phyloP scores from a whole-genome alignment of 768 basidiomycete species.

The Suillus lakei region DNA sequence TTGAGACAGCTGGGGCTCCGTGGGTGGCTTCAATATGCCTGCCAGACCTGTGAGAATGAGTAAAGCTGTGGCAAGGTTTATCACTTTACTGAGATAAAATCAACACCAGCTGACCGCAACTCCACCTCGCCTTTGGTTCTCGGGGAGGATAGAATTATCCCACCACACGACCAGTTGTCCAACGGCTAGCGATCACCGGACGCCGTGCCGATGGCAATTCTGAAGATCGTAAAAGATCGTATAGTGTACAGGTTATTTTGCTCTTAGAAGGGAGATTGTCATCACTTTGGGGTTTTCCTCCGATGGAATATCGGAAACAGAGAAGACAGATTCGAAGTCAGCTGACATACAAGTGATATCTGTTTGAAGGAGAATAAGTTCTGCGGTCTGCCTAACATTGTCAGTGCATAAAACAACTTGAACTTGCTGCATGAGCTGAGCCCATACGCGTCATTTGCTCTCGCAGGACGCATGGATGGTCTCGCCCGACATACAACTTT shows the following conservation, averaged over 20 bases:
- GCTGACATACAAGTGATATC: not conserved
- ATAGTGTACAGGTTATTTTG: too few relatives aligned
- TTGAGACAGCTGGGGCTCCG: not conserved
- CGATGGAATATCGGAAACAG: not conserved
- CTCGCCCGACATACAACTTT: not conserved
- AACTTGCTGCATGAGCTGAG: not conserved
- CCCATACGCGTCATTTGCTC: not conserved
- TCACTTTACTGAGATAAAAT: not conserved
- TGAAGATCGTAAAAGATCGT: too few relatives aligned
- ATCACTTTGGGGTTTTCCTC: too few relatives aligned
- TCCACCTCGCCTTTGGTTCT: not conserved
- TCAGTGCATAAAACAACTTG: too few relatives aligned
- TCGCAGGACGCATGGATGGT: not conserved
- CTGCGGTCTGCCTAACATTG: too few relatives aligned
- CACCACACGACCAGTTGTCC: not conserved
- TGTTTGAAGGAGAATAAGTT: not conserved
- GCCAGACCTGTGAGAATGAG: not conserved
- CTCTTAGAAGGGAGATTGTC: too few relatives aligned
- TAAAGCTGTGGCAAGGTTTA: not conserved
- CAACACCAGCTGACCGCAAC: not conserved
- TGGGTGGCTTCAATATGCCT: not conserved
- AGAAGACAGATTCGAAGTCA: not conserved
- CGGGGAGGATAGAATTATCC: not conserved
- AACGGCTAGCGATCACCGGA: not conserved
- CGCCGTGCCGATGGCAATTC: not conserved